phyloP scores from a whole-genome alignment of 1,284 basidiomycete genomes.

The Rhodotorula sp. region DNA sequence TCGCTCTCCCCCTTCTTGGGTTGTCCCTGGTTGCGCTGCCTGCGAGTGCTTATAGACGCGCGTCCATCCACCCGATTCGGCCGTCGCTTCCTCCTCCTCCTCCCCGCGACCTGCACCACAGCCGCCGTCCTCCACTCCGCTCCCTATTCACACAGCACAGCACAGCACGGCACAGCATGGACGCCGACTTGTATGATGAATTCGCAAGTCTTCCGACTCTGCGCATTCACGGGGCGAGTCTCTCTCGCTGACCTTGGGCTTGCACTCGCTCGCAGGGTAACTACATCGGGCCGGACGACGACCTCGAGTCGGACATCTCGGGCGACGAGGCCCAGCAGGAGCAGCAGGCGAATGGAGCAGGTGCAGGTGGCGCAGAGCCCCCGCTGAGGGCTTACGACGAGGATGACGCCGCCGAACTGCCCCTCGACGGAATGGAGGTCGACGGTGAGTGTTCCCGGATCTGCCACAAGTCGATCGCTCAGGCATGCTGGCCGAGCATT shows the following conservation, averaged over 20 bases:
- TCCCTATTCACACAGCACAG: not conserved
- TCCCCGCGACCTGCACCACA: not conserved
- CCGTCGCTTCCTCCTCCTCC: no score
- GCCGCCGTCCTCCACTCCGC: not conserved
- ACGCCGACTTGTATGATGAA: conserved; percentile 19
- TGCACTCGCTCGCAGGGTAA: conserved; percentile 59
- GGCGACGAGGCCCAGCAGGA: conserved; percentile 25
- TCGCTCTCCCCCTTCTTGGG: no score
- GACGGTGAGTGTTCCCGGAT: conserved; percentile 60
- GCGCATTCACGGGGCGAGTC: not conserved
- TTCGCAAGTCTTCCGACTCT: conserved; percentile 1
- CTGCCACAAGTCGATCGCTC: not conserved
- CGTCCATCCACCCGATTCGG: no score
- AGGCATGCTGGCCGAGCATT: not conserved
- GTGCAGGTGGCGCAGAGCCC: conserved; percentile 9
- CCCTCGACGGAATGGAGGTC: conserved; percentile 71
- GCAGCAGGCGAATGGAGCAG: conserved; percentile 47
- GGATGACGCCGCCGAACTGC: conserved; percentile 51
- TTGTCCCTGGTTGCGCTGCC: no score
- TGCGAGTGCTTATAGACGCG: no score
- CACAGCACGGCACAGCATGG: not conserved
- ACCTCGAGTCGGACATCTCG: conserved; percentile 52
- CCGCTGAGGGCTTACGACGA: conserved; percentile 52
- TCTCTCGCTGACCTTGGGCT: not conserved
- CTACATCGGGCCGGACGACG: conserved; percentile 86